A percentile compares a stretch with the other conserved stretches of the same genome.
Conservation (phyloP, 2,329 filamentous ascomycete species). For the Colletotrichum musicola region DNA sequence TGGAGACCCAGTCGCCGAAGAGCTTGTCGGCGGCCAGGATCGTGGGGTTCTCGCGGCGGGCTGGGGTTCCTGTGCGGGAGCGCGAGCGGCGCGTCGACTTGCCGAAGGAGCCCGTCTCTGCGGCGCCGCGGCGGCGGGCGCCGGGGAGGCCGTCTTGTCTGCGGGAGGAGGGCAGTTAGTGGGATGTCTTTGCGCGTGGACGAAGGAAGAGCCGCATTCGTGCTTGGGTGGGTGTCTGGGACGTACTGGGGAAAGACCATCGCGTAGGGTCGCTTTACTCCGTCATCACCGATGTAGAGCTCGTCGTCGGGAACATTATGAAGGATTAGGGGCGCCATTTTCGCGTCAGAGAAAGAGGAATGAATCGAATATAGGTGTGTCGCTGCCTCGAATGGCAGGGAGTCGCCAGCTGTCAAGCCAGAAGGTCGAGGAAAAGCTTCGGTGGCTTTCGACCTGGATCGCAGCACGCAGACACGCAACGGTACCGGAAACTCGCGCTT, state of each 20-base stretch:
- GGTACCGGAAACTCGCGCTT: background rate
- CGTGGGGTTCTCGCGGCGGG: constrained; percentile 72
- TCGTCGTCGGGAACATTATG: constrained; percentile 79
- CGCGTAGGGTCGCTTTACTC: constrained; percentile 73
- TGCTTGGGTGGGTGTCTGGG: too few species aligned
- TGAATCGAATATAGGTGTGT: background rate
- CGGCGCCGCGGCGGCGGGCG: constrained; percentile 64
- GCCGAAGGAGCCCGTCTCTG: constrained; percentile 75
- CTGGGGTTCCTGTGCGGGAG: constrained; percentile 70
- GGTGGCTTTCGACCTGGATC: constrained; percentile 6
- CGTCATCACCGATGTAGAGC: constrained; percentile 75
- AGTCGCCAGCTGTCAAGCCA: constrained; percentile 2
- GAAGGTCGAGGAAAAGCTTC: constrained; percentile 7
- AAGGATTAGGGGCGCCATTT: constrained; percentile 74
- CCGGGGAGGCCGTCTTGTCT: constrained; percentile 67
- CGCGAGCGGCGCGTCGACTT: constrained; percentile 75
- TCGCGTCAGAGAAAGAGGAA: constrained; percentile 41
- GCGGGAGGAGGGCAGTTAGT: constrained; percentile 29
- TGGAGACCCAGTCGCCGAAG: constrained; percentile 70
- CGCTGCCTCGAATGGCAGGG: constrained; percentile 12
- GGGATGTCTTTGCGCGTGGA: constrained; percentile 12
- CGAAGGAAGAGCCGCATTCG: too few species aligned
- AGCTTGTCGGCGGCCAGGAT: constrained; percentile 72
- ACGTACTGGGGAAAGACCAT: constrained; percentile 74
- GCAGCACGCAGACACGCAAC: background rate